Percentiles rank a stretch among this genome's conserved stretches.
phyloP scores from a whole-genome alignment of 768 basidiomycete species.

The Boletus rubropictus region DNA sequence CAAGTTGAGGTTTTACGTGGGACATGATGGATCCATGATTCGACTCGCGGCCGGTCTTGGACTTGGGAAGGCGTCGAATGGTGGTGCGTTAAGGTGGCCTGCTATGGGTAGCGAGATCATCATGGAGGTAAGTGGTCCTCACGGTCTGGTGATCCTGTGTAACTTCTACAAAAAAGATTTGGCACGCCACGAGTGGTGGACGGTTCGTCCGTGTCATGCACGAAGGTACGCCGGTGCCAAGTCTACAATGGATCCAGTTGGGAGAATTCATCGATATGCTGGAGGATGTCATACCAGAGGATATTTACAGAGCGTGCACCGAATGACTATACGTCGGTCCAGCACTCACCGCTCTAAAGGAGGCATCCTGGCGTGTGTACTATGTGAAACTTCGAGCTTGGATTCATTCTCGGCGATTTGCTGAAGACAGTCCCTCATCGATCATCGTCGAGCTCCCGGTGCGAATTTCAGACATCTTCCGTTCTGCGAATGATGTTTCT shows the following conservation, averaged over 20 bases:
- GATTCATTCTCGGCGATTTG: neutral
- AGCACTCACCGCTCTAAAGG: neutral
- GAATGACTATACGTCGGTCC: neutral
- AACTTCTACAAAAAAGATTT: slow-evolving; percentile 31
- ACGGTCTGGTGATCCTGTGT: neutral
- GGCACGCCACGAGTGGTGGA: slow-evolving; percentile 24
- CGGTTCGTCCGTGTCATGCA: slow-evolving; percentile 40
- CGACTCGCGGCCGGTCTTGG: slow-evolving; percentile 38
- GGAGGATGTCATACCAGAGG: slow-evolving; percentile 30
- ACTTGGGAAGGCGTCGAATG: slow-evolving; percentile 27
- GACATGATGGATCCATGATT: slow-evolving; percentile 46
- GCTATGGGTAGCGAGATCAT: slow-evolving; percentile 44
- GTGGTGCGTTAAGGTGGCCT: slow-evolving; percentile 38
- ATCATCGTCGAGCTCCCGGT: too few relatives aligned
- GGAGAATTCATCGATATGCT: slow-evolving; percentile 33
- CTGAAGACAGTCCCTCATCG: neutral
- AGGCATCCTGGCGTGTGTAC: neutral
- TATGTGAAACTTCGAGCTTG: too few relatives aligned
- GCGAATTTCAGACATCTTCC: neutral
- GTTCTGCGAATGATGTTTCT: neutral
- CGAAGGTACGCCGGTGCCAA: slow-evolving; percentile 37
- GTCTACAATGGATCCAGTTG: slow-evolving; percentile 35
- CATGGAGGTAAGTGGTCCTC: slow-evolving; percentile 36
- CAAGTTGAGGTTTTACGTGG: slow-evolving; percentile 40
- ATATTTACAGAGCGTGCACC: slow-evolving; percentile 25